Conservation (phyloP, 2,329 filamentous ascomycete genomes). For the Talaromyces sp. region DNA sequence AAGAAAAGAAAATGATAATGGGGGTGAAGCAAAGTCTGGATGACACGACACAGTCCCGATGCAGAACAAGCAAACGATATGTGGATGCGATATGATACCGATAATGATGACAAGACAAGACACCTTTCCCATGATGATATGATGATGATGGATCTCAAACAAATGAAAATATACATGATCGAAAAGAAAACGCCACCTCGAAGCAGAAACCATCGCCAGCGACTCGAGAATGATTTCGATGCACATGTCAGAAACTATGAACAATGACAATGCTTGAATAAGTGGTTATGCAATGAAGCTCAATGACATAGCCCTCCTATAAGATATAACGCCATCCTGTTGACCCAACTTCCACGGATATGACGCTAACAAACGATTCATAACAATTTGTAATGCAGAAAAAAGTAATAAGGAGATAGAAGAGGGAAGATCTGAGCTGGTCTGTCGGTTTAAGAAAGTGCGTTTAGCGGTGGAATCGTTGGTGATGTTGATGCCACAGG, state of each 20-base stretch:
- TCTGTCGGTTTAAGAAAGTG: background rate
- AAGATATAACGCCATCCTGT: constrained; percentile 9
- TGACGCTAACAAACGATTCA: constrained; percentile 1
- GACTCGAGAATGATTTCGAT: constrained; percentile 8
- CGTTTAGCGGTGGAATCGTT: constrained; percentile 27
- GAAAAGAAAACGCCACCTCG: constrained; percentile 4
- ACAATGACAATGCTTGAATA: constrained; percentile 4
- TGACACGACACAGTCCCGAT: constrained; percentile 10
- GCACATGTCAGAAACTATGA: background rate
- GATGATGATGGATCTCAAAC: constrained; percentile 13
- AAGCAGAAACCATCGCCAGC: constrained; percentile 9
- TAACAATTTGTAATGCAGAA: background rate
- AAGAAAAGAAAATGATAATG: background rate
- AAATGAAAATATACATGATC: constrained; percentile 11
- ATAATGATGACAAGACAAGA: constrained; percentile 1
- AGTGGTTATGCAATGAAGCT: constrained; percentile 7
- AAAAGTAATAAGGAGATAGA: background rate
- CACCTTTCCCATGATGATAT: constrained; percentile 9
- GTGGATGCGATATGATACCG: constrained; percentile 1
- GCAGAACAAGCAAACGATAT: constrained; percentile 5
- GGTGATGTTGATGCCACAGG: constrained; percentile 37
- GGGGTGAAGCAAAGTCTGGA: constrained; percentile 2
- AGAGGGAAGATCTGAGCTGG: background rate
- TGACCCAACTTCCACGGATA: background rate
- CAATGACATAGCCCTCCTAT: background rate